Evolutionary conservation across 805 yeast genomes (phyloP), one percentile per base, ranked within the genome.

Genomic region (Lachancea dasiensis): DNA sequence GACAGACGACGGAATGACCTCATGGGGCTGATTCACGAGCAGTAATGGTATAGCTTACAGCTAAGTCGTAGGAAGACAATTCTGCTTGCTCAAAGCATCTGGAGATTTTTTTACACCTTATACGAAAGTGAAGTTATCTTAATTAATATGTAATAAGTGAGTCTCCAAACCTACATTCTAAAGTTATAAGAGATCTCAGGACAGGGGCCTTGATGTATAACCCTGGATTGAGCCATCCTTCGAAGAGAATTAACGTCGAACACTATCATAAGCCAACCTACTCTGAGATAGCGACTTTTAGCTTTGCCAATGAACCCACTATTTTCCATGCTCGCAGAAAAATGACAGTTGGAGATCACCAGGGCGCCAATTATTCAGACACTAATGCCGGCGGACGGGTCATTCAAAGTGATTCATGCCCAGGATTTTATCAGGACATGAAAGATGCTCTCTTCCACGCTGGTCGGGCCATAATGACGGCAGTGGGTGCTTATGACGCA

Each of bases 241-340:
- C 38, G 33, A 50, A 50, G 36, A 40, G 50, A 26, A 34, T 35
- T 15, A 46, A 34, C 24, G 26, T 40, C 22, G 41, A 39, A 16
- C 49, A 44, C 22, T 43, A 45, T n/a, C 50, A 44, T 28, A 29
- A 47, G 11, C 53, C 52, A n/a, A 32, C 43, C 11, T 48, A 39
- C 30, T 50, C 53, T 3, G 40, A 46, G 7, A 33, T 53, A 25
- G 46, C 56, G 14, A 46, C 50, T 6, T 47, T 49, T 18, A 46
- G 49, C 23, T 45, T 50, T 23, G 28, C 49, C 10, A 42, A 40
- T 33, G 46, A 42, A 14, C 45, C 47, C 13, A 45, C 51, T 2
- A 44, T 51, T 19, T 50, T 51, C 40, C 43, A 42, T 33, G 41
- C 51, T 17, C 46, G 44, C 33, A 50, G 58, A 41, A 35, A 24